These are phyloP conservation scores for Boletus reticuloceps DNA, from an alignment of 768 basidiomycete genomes.

Conservation along the genomic window DNA sequence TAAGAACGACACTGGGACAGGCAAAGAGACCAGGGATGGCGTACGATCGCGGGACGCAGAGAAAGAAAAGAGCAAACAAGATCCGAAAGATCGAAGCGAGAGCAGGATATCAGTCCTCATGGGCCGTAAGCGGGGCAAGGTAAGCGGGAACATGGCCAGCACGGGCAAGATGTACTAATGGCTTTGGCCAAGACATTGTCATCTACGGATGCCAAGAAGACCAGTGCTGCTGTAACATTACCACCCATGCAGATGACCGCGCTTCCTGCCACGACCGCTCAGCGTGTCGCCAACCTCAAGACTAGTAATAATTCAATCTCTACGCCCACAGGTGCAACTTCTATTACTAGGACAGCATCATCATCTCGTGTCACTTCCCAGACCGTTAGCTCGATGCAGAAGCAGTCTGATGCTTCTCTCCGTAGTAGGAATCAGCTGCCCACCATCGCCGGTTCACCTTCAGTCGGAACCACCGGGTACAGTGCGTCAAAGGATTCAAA, in stretches of 20 bases:
- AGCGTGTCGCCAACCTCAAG: slow-evolving; percentile 82
- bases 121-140: slow-evolving; percentile 90
- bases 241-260: slow-evolving; percentile 92
- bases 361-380: slow-evolving; percentile 74
- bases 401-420: slow-evolving; percentile 80
- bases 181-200: slow-evolving; percentile 65
- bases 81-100: slow-evolving; percentile 81
- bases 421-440: slow-evolving; percentile 76
- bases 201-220: slow-evolving; percentile 75
- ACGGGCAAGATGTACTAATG: slow-evolving; percentile 10
- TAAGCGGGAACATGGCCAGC: slow-evolving; percentile 34
- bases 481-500: slow-evolving; percentile 52
- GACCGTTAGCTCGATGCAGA: slow-evolving; percentile 84
- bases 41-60: slow-evolving; percentile 40
- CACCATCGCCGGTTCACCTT: slow-evolving; percentile 93
- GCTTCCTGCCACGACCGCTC: slow-evolving; percentile 75
- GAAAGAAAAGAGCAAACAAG: slow-evolving; percentile 64
- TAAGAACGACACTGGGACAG: slow-evolving; percentile 36
- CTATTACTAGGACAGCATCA: slow-evolving; percentile 42
- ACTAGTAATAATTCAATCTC: slow-evolving; percentile 45
- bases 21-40: slow-evolving; percentile 57
- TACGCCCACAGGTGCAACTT: slow-evolving; percentile 37
- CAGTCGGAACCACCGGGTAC: slow-evolving; percentile 64
- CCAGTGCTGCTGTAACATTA: slow-evolving; percentile 63
- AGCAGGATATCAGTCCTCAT: slow-evolving; percentile 86